Base-by-base conservation (phyloP, 768 basidiomycete species). In the Amylocystis lapponica region DNA sequence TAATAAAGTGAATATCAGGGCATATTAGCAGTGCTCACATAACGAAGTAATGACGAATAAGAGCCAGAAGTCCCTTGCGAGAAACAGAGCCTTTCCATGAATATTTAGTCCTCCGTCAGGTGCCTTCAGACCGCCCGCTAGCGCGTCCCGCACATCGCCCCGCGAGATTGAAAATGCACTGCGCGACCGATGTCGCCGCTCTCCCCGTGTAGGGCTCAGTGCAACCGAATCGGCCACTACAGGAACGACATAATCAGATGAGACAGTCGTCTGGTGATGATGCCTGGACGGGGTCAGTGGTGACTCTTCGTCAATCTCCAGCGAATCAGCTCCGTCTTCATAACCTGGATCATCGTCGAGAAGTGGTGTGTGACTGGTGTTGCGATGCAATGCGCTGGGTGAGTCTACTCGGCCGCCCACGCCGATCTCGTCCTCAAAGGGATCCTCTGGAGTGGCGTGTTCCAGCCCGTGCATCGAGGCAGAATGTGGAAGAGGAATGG, bases 51-150 rank as follows among this genome's bases (percentile, higher is more conserved):
- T 76, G 0, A 52, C 39, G 41, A 75, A 78, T 16, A 87, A 52
- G 13, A 85, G 54, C 74, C 80, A 82, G 53, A 89, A 89, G 55
- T 87, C 82, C 0, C 56, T 33, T 19, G 69, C 70, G 42, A 53
- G 57, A 57, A 75, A 71, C 22, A 89, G 64, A 29, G 65, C 66
- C 49, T 55, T 68, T 4, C 82, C 82, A 44, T 73, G 61, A 16
- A 84, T 56, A 44, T 86, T 79, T 5, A 72, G 75, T 13, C 64
- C 40, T 5, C 47, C 51, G 11, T 66, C 68, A 26, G 39, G 48
- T 50, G 31, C 25, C 34, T 52, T 51, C 23, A 48, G 6, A 36
- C 36, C 45, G 14, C 45, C 27, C 3, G 27, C 29, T n/a, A n/a
- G n/a, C n/a, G 39, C 41, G 32, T 43, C 46, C 35, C 52, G 34